phyloP scores from a whole-genome alignment of 2,329 filamentous ascomycete species.

The Aspergillus pseudoglaucus region DNA sequence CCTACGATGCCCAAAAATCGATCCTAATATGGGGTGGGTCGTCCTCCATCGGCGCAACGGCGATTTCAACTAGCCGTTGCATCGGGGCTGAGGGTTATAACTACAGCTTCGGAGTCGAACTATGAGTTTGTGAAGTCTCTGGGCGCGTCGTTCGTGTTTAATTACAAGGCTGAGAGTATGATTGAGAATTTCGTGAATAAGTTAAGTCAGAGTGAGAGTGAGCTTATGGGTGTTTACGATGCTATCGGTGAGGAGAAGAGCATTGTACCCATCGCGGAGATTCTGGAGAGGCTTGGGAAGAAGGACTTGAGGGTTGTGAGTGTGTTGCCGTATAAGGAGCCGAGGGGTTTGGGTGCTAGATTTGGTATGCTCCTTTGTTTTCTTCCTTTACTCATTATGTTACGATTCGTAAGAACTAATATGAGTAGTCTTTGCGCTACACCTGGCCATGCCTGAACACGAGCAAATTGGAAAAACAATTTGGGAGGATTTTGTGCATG shows the following conservation, averaged over 20 bases:
- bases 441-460: too few relatives aligned
- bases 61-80: constrained; percentile 41
- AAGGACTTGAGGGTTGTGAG: too few relatives aligned
- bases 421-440: too few relatives aligned
- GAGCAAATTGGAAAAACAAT: constrained; percentile 20
- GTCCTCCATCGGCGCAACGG: constrained; percentile 40
- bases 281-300: constrained; percentile 1
- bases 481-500: constrained; percentile 23
- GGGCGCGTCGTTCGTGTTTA: constrained; percentile 40
- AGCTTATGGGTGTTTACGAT: constrained; percentile 7
- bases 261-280: constrained; percentile 19
- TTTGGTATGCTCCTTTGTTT: too few relatives aligned
- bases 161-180: constrained; percentile 31
- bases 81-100: constrained; percentile 36
- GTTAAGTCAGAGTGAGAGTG: constrained; percentile 2
- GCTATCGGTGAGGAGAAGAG: constrained; percentile 19
- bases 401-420: too few relatives aligned
- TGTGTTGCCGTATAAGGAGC: too few relatives aligned
- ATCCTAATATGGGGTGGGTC: constrained; percentile 49
- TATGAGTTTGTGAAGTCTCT: constrained; percentile 39
- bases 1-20: background rate
- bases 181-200: constrained; percentile 8
- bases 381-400: too few relatives aligned
- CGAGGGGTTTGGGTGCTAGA: too few relatives aligned
- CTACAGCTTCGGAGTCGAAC: constrained; percentile 37